Evolutionary conservation across 1,284 basidiomycete species (phyloP), one percentile per base, ranked within the genome.

Genomic region (Entoloma clypeatum): DNA sequence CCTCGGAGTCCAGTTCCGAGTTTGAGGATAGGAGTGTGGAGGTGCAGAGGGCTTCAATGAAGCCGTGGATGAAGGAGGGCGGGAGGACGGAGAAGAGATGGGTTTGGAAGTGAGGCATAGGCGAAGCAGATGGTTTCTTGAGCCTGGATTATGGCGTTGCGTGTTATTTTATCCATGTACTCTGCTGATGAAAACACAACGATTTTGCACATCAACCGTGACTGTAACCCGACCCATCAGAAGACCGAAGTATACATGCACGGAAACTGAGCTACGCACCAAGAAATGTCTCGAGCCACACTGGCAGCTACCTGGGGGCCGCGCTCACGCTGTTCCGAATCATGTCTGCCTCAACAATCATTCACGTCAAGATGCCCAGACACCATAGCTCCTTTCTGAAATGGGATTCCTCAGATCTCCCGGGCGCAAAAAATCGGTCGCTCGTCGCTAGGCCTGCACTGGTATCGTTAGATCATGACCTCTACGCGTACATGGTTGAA

Each of bases 21-120:
- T 64, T 59, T 22, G 63, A 55, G 13, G 63, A 62, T 4, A 68
- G 61, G 34, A 88, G 70, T 1, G 80, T 81, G 2, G 73, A 68
- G 2, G 72, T 66, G 41, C 81, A 73, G 14, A 89, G 73, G 2
- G 68, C 63, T 54, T 81, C n/a, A n/a, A n/a, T 83, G 62, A 88
- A 79, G 1, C 77, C 79, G 9, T 62, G 54, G 6, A 80, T 68
- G 54, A 89, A 86, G 2, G 73, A 66, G 0, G 80, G 65, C 2
- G 86, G 83, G 7, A 91, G 71, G 36, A 68, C 59, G 31, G 80
- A 77, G 57, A 83, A 83, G 14, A 90, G 62, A 39, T 77, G 73
- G 1, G 82, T 82, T 52, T 85, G 83, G 56, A 87, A 90, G 19
- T 70, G 77, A 69, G 17, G 71, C 77, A 58, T 82, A 88, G 1